Evolutionary conservation across 441 rosid genomes (phyloP), one percentile per base, ranked within the genome.

Genomic region (Aquilaria agallochum): DNA sequence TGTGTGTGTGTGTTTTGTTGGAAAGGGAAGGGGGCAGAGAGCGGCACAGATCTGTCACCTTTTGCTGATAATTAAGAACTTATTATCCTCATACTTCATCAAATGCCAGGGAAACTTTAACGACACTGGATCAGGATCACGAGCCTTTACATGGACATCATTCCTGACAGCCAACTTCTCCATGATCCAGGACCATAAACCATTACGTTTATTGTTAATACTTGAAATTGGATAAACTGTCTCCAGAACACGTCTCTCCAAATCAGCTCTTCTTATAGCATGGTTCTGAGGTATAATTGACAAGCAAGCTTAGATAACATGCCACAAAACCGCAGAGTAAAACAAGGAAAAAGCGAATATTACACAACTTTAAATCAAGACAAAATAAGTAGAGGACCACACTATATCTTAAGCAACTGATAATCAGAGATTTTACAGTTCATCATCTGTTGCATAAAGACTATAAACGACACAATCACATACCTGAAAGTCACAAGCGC

Each of bases 231-330:
- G 97, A 80, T 85, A 83, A 72, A 95, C 76, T 52, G 99, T 95
- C 77, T 95, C 97, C 50, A 95, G 65, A 74, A 88, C 81, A 80
- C 99, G 88, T 50, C 67, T 81, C 65, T 74, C 77, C 79, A 92
- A 53, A 75, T 88, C 87, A 72, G 98, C 98, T 80, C 80, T 92
- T 80, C 98, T 82, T 75, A 92, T 86, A 58, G 95, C 99, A 74
- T 92, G 90, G 74, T 95, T 95, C 98, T 95, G 44, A 53, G 5
- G 45, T 40, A 40, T 40, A 9, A 53, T 31, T 20, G 52, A 50
- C n/a, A 56, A 55, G 56, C n/a, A 40, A 31, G 8, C 5, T 32
- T n/a, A 14, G 33, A 67, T 27, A 27, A 53, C 58, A 58, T 27
- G 1, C 42, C 15, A 48, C 27, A 2, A 31, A 30, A 34, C 20